These are phyloP conservation scores for Gossypium gossypioides DNA, from an alignment of 441 rosid genomes.

Conservation along the genomic window DNA sequence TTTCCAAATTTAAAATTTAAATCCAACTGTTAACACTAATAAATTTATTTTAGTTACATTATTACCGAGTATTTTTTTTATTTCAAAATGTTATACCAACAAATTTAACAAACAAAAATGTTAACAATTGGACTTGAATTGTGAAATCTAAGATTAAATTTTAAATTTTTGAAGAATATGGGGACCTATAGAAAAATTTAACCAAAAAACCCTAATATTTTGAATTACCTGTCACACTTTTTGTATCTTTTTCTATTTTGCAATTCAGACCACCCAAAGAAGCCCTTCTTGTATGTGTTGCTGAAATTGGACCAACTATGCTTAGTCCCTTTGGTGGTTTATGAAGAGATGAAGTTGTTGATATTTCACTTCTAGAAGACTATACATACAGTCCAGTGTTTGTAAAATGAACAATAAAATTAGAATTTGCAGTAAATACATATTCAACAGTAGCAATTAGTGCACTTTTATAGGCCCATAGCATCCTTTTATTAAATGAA, in stretches of 20 bases:
- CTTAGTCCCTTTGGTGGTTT: slow-evolving; percentile 46
- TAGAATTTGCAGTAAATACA: neutral
- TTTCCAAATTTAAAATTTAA: too few relatives aligned
- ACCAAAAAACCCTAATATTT: neutral
- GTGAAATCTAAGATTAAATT: too few relatives aligned
- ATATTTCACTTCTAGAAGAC: slow-evolving; percentile 29
- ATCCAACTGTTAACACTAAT: too few relatives aligned
- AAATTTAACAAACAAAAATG: too few relatives aligned
- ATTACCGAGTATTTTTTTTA: too few relatives aligned
- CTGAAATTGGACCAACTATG: slow-evolving; percentile 25
- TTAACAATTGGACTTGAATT: too few relatives aligned
- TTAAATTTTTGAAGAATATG: too few relatives aligned
- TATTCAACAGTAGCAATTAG: neutral
- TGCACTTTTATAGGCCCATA: neutral
- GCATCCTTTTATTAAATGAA: neutral
- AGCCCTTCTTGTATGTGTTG: slow-evolving; percentile 43
- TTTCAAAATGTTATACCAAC: too few relatives aligned
- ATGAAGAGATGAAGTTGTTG: slow-evolving; percentile 28
- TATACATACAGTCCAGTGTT: slow-evolving; percentile 20
- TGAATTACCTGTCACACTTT: slow-evolving; percentile 33
- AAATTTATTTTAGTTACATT: too few relatives aligned
- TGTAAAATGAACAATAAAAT: neutral
- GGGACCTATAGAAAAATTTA: too few relatives aligned
- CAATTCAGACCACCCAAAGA: slow-evolving; percentile 39
- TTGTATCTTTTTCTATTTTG: slow-evolving; percentile 47